These are phyloP conservation scores for Fallopia convolvulus DNA, from an alignment of 148 eudicot species.

Conservation along the genomic window DNA sequence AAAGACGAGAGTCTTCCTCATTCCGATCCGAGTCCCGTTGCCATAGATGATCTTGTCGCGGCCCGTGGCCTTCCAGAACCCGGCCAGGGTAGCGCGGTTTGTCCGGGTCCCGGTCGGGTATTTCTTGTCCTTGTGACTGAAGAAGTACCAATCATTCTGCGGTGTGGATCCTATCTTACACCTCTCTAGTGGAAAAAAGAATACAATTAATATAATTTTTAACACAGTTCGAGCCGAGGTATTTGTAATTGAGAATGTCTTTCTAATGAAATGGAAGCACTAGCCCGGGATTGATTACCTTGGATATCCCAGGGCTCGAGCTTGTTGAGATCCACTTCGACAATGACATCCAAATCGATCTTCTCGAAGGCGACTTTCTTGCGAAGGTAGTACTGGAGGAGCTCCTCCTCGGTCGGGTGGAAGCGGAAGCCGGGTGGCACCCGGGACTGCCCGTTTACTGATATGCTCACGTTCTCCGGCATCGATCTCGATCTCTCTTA, in stretches of 20 bases:
- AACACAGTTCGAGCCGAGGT: too few species aligned
- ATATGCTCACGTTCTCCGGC: constrained; percentile 42
- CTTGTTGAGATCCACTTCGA: constrained; percentile 60
- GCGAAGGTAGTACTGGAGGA: constrained; percentile 50
- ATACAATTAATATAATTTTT: background rate
- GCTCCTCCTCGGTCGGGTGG: constrained; percentile 76
- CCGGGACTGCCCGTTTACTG: constrained; percentile 57
- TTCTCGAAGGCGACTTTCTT: constrained; percentile 45
- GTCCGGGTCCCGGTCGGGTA: constrained; percentile 53
- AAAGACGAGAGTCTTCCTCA: constrained; percentile 55
- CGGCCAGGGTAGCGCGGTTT: constrained; percentile 44
- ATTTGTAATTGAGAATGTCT: too few species aligned
- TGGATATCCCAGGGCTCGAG: constrained; percentile 77
- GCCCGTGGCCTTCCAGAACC: constrained; percentile 61
- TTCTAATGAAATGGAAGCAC: background rate
- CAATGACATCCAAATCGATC: constrained; percentile 61
- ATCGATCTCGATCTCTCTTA: background rate
- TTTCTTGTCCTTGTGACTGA: constrained; percentile 56
- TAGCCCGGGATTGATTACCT: constrained; percentile 24
- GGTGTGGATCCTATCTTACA: constrained; percentile 53
- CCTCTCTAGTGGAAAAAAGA: constrained; percentile 21
- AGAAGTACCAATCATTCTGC: constrained; percentile 55
- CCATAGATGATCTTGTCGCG: constrained; percentile 44
- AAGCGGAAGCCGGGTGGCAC: constrained; percentile 71
- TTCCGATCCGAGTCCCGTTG: constrained; percentile 29